Percentiles rank a stretch among this genome's conserved stretches.
These are phyloP conservation scores for Cymbidium sinense DNA, from an alignment of 106 monocot genomes.

Conservation along the genomic window DNA sequence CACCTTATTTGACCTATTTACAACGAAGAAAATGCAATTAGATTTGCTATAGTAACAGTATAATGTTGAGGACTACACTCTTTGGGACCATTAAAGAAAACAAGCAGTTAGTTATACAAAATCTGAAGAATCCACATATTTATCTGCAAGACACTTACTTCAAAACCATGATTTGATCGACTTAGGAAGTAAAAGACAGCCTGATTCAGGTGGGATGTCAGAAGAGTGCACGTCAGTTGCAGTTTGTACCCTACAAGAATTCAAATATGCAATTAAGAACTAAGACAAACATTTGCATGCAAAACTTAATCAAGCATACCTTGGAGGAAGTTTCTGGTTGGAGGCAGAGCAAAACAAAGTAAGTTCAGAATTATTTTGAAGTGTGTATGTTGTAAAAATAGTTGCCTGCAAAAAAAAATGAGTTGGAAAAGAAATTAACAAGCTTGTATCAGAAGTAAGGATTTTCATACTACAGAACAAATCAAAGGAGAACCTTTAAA, in stretches of 20 bases:
- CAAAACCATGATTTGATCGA: slow-evolving; percentile 69
- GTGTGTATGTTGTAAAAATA: slow-evolving; percentile 56
- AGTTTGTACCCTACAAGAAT: slow-evolving; percentile 35
- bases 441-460: background rate
- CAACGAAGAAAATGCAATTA: background rate
- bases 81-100: background rate
- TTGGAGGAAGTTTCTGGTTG: slow-evolving; percentile 25
- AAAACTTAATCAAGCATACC: slow-evolving; percentile 23
- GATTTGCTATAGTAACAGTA: background rate
- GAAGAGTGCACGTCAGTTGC: slow-evolving; percentile 8
- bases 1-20: slow-evolving; percentile 55
- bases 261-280: slow-evolving; percentile 3
- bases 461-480: background rate
- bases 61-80: background rate
- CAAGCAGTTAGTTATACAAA: background rate
- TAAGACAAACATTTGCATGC: background rate
- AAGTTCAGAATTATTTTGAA: slow-evolving; percentile 63
- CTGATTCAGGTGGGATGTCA: slow-evolving; percentile 43
- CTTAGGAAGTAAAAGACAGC: slow-evolving; percentile 57
- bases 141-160: slow-evolving; percentile 38
- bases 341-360: slow-evolving; percentile 38
- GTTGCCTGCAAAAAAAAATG: slow-evolving; percentile 39
- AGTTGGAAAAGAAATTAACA: background rate
- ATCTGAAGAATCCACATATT: background rate
- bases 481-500: background rate